Conservation (phyloP, 176 grass and related monocot species). For the Echinochloa phyllopogon region DNA sequence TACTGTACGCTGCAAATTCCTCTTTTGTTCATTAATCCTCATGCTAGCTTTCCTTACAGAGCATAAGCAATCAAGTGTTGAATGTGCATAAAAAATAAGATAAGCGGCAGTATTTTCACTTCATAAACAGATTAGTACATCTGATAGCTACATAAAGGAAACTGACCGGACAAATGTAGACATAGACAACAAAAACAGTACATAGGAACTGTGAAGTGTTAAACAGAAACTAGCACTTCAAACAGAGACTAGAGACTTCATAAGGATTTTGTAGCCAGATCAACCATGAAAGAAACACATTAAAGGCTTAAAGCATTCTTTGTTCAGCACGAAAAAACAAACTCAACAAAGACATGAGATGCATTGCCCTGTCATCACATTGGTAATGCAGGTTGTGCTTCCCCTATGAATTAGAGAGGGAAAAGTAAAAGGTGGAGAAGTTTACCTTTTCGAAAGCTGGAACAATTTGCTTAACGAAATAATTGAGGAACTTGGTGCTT, state of each 20-base stretch:
- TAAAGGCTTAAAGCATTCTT: neutral
- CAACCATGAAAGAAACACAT: slow-evolving; percentile 4
- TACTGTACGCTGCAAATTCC: neutral
- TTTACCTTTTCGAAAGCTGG: slow-evolving; percentile 98
- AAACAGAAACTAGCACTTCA: neutral
- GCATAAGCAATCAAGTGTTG: neutral
- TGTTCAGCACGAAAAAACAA: slow-evolving; percentile 1
- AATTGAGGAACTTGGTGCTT: slow-evolving; percentile 94
- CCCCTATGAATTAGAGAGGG: slow-evolving; percentile 10
- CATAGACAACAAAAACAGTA: neutral
- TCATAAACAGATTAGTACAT: slow-evolving; percentile 16
- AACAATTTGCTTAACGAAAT: slow-evolving; percentile 88
- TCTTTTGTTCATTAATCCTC: neutral
- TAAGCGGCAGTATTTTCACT: neutral
- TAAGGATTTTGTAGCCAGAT: neutral
- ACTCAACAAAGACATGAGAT: neutral
- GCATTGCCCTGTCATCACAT: too few species aligned
- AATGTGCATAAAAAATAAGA: neutral
- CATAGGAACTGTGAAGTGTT: neutral
- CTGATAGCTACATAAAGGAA: slow-evolving; percentile 4
- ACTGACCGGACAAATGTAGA: neutral
- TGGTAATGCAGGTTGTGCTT: slow-evolving; percentile 4
- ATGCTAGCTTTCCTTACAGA: neutral
- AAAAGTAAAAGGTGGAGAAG: slow-evolving; percentile 39
- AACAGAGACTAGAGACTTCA: neutral